Conservation (phyloP, 106 monocot genomes). For the Dioscorea dumetorum region DNA sequence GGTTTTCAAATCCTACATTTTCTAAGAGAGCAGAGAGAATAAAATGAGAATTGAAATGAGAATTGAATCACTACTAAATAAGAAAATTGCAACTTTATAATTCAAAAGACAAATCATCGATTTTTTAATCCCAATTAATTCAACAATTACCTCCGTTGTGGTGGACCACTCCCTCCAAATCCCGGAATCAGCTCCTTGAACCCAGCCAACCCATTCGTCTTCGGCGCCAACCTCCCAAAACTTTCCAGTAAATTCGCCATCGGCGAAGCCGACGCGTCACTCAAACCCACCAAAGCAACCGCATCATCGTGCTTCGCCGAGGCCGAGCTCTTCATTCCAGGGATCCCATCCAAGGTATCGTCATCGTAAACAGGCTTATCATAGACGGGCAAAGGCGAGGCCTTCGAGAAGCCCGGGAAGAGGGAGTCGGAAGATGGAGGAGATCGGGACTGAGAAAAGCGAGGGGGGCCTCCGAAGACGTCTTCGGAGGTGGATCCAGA, state of each 20-base stretch:
- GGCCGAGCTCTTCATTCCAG: conserved; percentile 43
- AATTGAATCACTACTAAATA: no score
- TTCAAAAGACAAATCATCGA: no score
- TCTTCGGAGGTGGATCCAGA: conserved; percentile 3
- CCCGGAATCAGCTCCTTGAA: conserved; percentile 77
- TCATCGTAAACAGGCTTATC: conserved; percentile 60
- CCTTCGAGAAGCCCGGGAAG: conserved; percentile 12
- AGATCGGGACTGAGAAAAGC: not conserved
- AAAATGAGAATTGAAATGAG: no score
- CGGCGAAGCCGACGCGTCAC: conserved; percentile 9
- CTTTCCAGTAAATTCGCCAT: conserved; percentile 41
- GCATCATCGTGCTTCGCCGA: conserved; percentile 36
- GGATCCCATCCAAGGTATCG: conserved; percentile 62
- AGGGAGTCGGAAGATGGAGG: conserved; percentile 14
- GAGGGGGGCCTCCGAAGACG: conserved; percentile 18
- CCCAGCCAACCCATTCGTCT: conserved; percentile 3
- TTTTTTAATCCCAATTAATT: no score
- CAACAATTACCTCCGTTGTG: no score
- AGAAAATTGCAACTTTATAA: no score
- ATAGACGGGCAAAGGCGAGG: conserved; percentile 29
- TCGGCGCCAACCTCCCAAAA: conserved; percentile 23
- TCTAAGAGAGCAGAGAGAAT: no score
- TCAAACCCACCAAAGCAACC: conserved; percentile 22
- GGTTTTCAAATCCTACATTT: no score
- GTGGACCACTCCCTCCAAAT: conserved; percentile 40